Evolutionary conservation across 2,329 filamentous ascomycete species (phyloP).

Genomic region (Macroventuria anomochaeta): DNA sequence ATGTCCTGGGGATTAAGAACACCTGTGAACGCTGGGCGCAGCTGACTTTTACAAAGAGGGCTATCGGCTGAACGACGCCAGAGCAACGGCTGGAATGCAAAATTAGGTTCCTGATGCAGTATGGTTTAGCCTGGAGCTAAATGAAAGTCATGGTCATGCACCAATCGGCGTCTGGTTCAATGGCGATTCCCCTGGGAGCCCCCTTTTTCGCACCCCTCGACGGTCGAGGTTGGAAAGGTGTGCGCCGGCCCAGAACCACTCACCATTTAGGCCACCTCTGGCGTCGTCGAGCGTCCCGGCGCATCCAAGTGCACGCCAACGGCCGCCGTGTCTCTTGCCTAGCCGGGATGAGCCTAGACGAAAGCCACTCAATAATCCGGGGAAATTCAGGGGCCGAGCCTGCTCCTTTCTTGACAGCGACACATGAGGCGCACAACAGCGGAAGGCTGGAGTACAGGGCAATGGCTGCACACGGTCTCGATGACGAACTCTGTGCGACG

Average conservation of each 20-base stretch:
- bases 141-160: slow-evolving; percentile 26
- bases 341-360: slow-evolving; percentile 27
- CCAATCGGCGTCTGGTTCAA: slow-evolving; percentile 28
- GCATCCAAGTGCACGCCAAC: slow-evolving; percentile 30
- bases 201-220: slow-evolving; percentile 28
- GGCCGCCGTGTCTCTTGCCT: slow-evolving; percentile 27
- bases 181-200: slow-evolving; percentile 17
- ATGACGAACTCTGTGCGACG: slow-evolving; percentile 13
- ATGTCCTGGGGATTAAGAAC: slow-evolving; percentile 21
- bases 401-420: slow-evolving; percentile 15
- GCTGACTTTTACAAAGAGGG: slow-evolving; percentile 31
- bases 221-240: slow-evolving; percentile 17
- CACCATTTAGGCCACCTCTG: slow-evolving; percentile 15
- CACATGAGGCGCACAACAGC: slow-evolving; percentile 7
- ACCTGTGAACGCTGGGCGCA: slow-evolving; percentile 21
- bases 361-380: slow-evolving; percentile 43
- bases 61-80: slow-evolving; percentile 33
- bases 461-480: slow-evolving; percentile 8
- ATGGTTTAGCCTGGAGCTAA: slow-evolving; percentile 30
- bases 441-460: slow-evolving; percentile 12
- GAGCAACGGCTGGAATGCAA: slow-evolving; percentile 45
- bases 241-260: slow-evolving; percentile 21
- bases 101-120: slow-evolving; percentile 32
- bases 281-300: slow-evolving; percentile 25
- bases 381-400: slow-evolving; percentile 45